Percentiles rank a stretch among this genome's conserved stretches.
Conservation (phyloP, 2,329 filamentous ascomycete genomes). For the Diaporthe capsici region DNA sequence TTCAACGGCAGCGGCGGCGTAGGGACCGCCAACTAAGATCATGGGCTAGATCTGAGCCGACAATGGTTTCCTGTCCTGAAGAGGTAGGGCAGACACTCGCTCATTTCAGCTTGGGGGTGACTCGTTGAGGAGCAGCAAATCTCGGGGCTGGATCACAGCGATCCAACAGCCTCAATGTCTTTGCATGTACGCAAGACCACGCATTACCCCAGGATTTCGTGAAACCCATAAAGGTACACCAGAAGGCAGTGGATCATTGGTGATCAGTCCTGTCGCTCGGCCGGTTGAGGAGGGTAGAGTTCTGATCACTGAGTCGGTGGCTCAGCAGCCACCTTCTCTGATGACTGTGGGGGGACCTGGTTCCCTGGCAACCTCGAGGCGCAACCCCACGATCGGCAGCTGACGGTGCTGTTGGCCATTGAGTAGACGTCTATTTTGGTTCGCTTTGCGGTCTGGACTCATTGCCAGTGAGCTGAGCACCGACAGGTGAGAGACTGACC, state of each 20-base stretch:
- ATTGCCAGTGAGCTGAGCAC: constrained; percentile 9
- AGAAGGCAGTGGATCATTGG: not conserved
- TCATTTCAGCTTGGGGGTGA: not conserved
- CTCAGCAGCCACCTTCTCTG: not conserved
- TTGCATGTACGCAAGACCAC: not conserved
- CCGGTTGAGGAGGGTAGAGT: constrained; percentile 1
- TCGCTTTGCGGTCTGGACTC: not conserved
- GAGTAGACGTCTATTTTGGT: constrained; percentile 5
- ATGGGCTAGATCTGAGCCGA: not conserved
- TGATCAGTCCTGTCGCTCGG: not conserved
- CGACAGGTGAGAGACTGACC: not conserved
- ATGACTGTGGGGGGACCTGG: not conserved
- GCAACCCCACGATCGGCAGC: constrained; percentile 14
- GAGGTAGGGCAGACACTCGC: not conserved
- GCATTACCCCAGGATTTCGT: not conserved
- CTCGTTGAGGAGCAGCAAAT: not conserved
- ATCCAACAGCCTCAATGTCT: not conserved
- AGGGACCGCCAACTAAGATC: not conserved
- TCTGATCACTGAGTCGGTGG: not conserved
- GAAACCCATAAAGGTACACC: not conserved
- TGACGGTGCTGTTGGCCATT: constrained; percentile 5
- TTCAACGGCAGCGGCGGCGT: not conserved
- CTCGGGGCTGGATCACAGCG: not conserved
- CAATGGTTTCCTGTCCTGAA: not conserved
- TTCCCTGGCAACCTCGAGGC: not conserved